Evolutionary conservation across 176 grass and related monocot species (phyloP).

Genomic region (Juncus inflexus): DNA sequence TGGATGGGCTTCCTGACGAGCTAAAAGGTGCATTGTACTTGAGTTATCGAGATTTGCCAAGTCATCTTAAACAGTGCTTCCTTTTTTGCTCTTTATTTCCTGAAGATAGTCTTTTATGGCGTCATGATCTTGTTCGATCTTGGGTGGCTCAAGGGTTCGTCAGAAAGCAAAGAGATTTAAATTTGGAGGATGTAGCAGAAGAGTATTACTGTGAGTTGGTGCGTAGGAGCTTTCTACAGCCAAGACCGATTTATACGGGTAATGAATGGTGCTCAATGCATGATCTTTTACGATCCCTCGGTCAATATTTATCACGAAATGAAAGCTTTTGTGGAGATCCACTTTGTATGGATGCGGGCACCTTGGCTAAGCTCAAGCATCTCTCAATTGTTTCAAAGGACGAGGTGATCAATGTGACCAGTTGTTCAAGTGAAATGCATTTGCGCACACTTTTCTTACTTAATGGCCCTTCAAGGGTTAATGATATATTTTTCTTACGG

Average conservation of each 20-base stretch:
- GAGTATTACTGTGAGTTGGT: constrained; percentile 38
- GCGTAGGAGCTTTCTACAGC: constrained; percentile 28
- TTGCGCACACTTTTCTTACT: background rate
- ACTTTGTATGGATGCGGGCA: background rate
- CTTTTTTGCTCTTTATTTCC: constrained; percentile 23
- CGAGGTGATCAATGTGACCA: background rate
- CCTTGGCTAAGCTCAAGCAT: background rate
- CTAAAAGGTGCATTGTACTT: constrained; percentile 24
- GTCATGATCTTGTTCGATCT: background rate
- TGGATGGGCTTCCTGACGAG: constrained; percentile 5
- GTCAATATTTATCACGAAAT: constrained; percentile 14
- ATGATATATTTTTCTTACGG: constrained; percentile 1
- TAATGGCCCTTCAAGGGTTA: background rate
- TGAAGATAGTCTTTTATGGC: background rate
- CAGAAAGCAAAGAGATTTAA: background rate
- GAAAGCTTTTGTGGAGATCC: constrained; percentile 24
- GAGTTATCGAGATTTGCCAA: constrained; percentile 38
- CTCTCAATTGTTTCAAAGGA: background rate
- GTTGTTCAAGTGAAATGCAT: background rate
- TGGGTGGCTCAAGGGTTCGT: constrained; percentile 45
- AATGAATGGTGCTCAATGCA: background rate
- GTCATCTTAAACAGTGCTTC: constrained; percentile 33
- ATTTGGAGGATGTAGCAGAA: constrained; percentile 37
- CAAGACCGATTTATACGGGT: accelerated
- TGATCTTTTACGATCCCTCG: constrained; percentile 35